These are phyloP conservation scores for Penicillium digitatum DNA, from an alignment of 2,329 filamentous ascomycete species.

Conservation along the genomic window DNA sequence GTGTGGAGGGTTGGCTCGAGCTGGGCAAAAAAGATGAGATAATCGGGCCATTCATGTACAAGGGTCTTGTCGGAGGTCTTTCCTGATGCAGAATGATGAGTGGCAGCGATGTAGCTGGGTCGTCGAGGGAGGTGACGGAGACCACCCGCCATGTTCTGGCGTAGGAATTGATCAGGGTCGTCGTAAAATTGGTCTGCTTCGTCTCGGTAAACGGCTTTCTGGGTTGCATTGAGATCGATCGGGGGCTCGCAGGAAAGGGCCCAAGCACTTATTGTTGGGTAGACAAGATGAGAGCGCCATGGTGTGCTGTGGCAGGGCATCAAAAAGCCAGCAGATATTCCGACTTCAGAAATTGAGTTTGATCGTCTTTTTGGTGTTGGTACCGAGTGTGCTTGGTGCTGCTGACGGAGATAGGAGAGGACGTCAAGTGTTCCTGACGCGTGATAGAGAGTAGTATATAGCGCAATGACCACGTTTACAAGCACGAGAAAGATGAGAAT, in stretches of 20 bases:
- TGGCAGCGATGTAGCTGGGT: conserved; percentile 30
- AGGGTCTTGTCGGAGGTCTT: background rate
- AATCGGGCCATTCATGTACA: conserved; percentile 46
- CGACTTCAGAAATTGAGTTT: conserved; percentile 18
- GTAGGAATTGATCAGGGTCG: conserved; percentile 58
- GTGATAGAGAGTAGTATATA: conserved; percentile 72
- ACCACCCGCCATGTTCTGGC: conserved; percentile 48
- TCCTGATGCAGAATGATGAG: background rate
- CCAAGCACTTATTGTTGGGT: conserved; percentile 71
- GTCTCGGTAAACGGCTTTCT: conserved; percentile 70
- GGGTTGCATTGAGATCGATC: conserved; percentile 57
- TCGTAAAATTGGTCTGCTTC: conserved; percentile 90
- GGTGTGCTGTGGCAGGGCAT: conserved; percentile 96
- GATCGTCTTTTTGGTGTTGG: conserved; percentile 28
- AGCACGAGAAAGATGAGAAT: conserved; percentile 58
- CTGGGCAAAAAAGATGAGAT: conserved; percentile 55
- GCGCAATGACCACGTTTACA: conserved; percentile 66
- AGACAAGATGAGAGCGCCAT: conserved; percentile 82
- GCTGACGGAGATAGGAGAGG: conserved; percentile 67
- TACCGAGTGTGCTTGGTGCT: conserved; percentile 59
- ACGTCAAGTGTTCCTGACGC: conserved; percentile 75
- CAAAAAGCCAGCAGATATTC: conserved; percentile 67
- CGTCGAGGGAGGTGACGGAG: conserved; percentile 31
- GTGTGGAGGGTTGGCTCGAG: conserved; percentile 50
- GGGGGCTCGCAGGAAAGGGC: conserved; percentile 90